Base-by-base conservation (phyloP, 2,329 filamentous ascomycete species). In the Aspergillus latus region DNA sequence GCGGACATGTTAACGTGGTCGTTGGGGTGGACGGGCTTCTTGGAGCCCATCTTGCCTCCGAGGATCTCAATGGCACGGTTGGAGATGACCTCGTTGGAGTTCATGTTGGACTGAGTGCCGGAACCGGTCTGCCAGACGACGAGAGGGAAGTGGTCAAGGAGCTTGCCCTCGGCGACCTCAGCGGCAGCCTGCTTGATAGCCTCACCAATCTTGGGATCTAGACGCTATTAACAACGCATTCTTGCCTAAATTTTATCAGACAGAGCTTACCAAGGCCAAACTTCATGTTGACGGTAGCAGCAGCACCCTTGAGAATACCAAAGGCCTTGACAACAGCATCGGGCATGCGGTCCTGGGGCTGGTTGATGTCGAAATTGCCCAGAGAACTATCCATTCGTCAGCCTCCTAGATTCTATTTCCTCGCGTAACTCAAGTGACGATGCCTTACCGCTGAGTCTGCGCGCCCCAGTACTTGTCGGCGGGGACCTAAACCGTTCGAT, bases 1-100 rank as follows among this genome's bases (percentile, higher is more conserved):
- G 94, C 94, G 64, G 90, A 95, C 86, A 96, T 96, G 85, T 99
- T 99, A 77, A 99, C 94, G 76, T 99, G 94, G 81, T 99, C 94
- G 79, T 97, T 99, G 70, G 94, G 94, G 80, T 99, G 94, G 63
- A 99, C 94, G 29, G 94, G 94, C 82, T 95, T 96, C 88, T 97
- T 97, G 84, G 82, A 88, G 67, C 94, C 94, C 90, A 92, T 96
- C 64, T 83, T 84, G 68, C 94, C 94, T 67, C 94, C 94, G 52
- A 97, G 84, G 62, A 97, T 96, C 82, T 97, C 93, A 76, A 97
- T 97, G 64, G 94, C 94, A 64, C 94, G 90, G 85, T 97, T 99
- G 64, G 93, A 97, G 77, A 99, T 97, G 77, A 99, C 94, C 77
- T 99, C 94, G 82, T 99, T 99, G 74, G 93, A 92, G 81, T 99